Conservation (phyloP, 1,139 yeast species). For the Geotrichum restrictum region DNA sequence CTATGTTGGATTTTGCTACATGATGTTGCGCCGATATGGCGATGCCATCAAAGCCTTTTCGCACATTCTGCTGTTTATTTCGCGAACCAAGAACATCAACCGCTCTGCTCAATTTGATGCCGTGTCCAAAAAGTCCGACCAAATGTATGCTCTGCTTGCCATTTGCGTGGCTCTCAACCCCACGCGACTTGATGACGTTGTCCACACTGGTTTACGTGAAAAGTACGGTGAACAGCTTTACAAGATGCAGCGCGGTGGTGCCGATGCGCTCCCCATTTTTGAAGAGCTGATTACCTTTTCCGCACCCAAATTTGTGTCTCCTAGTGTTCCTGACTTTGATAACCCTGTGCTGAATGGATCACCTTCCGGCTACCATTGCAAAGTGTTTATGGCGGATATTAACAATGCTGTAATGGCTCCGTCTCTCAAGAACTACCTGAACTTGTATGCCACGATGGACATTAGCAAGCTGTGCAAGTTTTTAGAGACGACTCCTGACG, state of each 20-base stretch:
- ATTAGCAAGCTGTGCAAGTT: slow-evolving; percentile 44
- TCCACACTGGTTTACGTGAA: slow-evolving; percentile 45
- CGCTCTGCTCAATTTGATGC: slow-evolving; percentile 46
- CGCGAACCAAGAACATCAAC: slow-evolving; percentile 46
- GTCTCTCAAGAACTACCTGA: slow-evolving; percentile 44
- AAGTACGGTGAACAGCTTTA: slow-evolving; percentile 46
- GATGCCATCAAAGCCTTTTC: slow-evolving; percentile 50
- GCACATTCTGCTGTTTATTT: slow-evolving; percentile 45
- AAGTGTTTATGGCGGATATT: slow-evolving; percentile 44
- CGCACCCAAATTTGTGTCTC: slow-evolving; percentile 48
- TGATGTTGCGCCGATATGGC: slow-evolving; percentile 49
- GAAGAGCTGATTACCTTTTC: slow-evolving; percentile 47
- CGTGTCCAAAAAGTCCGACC: slow-evolving; percentile 48
- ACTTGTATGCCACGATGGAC: slow-evolving; percentile 47
- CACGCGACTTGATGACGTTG: slow-evolving; percentile 45
- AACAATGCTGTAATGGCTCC: slow-evolving; percentile 41
- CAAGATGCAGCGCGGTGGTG: slow-evolving; percentile 45
- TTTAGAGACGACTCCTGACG: slow-evolving; percentile 42
- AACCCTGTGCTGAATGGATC: slow-evolving; percentile 38
- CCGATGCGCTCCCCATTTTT: slow-evolving; percentile 42
- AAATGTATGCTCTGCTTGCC: slow-evolving; percentile 49
- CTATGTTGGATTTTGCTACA: slow-evolving; percentile 49
- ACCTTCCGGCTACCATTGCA: slow-evolving; percentile 44
- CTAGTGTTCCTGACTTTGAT: slow-evolving; percentile 40
- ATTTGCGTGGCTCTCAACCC: slow-evolving; percentile 47